These are phyloP conservation scores for Arthromyces matolae DNA, from an alignment of 768 basidiomycete genomes.

Conservation along the genomic window DNA sequence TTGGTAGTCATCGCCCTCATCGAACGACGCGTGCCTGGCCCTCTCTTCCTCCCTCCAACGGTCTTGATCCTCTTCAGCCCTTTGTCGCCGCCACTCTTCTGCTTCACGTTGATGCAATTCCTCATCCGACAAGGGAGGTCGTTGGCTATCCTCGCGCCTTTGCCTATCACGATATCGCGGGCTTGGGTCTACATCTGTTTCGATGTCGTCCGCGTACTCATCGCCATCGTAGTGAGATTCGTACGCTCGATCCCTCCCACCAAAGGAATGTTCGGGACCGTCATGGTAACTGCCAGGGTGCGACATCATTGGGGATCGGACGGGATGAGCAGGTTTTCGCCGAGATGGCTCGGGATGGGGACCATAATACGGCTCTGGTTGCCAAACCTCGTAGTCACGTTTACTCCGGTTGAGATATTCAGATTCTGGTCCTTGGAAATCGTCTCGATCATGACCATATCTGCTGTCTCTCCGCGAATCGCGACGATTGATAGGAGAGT, in stretches of 20 bases:
- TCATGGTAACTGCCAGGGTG: constrained; percentile 17
- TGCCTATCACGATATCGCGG: constrained; percentile 5
- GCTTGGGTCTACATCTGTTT: constrained; percentile 7
- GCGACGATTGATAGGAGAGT: constrained; percentile 6
- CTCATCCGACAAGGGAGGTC: not conserved
- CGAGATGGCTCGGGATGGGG: constrained; percentile 13
- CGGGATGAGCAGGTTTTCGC: constrained; percentile 5
- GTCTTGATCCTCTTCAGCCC: constrained; percentile 19
- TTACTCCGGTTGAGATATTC: constrained; percentile 11
- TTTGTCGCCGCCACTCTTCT: constrained; percentile 4
- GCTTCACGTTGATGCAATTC: constrained; percentile 10
- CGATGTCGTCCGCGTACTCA: constrained; percentile 17
- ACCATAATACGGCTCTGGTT: constrained; percentile 9
- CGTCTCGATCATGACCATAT: constrained; percentile 9
- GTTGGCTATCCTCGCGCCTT: constrained; percentile 2
- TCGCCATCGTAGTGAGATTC: constrained; percentile 17
- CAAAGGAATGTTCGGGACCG: constrained; percentile 15
- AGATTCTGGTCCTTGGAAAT: constrained; percentile 8
- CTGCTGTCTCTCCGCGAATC: constrained; percentile 14
- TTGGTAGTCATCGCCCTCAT: constrained; percentile 13
- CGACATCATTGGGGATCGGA: constrained; percentile 16
- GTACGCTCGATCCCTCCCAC: constrained; percentile 15
- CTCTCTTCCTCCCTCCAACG: constrained; percentile 13
- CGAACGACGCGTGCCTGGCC: constrained; percentile 1
- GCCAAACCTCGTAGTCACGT: constrained; percentile 10